These are phyloP conservation scores for Madurella fahalii DNA, from an alignment of 2,329 filamentous ascomycete genomes.

Conservation along the genomic window DNA sequence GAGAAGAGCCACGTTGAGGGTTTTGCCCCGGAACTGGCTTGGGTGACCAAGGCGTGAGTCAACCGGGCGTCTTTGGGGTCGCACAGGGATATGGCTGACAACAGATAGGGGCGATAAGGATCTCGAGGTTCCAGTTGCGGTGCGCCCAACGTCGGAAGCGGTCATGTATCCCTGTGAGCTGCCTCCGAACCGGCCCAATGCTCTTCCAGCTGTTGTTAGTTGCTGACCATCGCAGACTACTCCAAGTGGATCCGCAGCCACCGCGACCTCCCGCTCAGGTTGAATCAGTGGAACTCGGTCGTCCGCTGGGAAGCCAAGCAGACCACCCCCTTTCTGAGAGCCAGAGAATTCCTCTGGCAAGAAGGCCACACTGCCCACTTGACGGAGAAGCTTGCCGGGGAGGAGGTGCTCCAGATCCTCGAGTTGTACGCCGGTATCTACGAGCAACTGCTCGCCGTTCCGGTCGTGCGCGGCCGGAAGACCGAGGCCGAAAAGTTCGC, in stretches of 20 bases:
- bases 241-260: constrained; percentile 96
- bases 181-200: constrained; percentile 23
- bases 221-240: constrained; percentile 81
- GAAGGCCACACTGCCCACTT: constrained; percentile 90
- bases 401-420: constrained; percentile 89
- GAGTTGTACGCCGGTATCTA: constrained; percentile 91
- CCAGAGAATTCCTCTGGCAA: constrained; percentile 96
- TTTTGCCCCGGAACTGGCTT: constrained; percentile 90
- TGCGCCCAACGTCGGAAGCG: constrained; percentile 65
- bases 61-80: neutral
- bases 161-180: constrained; percentile 26
- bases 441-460: constrained; percentile 88
- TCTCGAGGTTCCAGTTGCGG: constrained; percentile 70
- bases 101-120: constrained; percentile 74
- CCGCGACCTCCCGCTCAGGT: constrained; percentile 84
- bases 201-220: constrained; percentile 7
- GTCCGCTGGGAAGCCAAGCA: constrained; percentile 62
- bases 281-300: constrained; percentile 97
- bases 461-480: constrained; percentile 89
- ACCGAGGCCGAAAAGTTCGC: constrained; percentile 99
- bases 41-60: constrained; percentile 76
- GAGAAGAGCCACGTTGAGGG: constrained; percentile 98
- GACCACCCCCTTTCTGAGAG: constrained; percentile 64
- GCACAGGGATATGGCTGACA: constrained; percentile 23
- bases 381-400: constrained; percentile 72